Base-by-base conservation (phyloP, 1,139 yeast species). In the Lodderomyces parapsilosis region DNA sequence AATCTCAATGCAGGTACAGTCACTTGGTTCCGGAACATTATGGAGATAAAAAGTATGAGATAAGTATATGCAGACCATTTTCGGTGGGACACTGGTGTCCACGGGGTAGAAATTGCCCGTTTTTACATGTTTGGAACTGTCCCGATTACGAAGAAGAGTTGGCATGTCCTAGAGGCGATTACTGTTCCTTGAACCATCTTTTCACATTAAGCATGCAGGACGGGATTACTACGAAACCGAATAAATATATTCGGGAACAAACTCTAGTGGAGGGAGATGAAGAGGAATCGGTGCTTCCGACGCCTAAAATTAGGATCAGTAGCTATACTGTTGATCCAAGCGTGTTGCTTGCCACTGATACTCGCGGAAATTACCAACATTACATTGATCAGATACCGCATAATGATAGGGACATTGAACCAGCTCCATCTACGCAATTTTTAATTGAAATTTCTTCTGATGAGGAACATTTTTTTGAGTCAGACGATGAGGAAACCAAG, bases 121-220 rank as follows among this genome's bases (percentile, higher is more conserved):
- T 77, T 44, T 61, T 76, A 34, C 96, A 86, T 59, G 63, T 67
- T 9, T 74, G 69, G 52, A 79, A 78, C 45, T 86, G 95, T 59
- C 94, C 95, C 0, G 93, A 86, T 55, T 80, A 73, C 51, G 83
- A 79, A 49, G 81, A 79, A 48, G 66, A 68, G 17, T 86, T 86
- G 11, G 56, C 53, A 17, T 86, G 95, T 60, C 68, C 78, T 0
- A 61, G 77, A 45, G 76, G 77, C 1, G 60, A 55, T 19, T 56
- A 63, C 15, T 84, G 90, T 54, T 59, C 64, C 19, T 61, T 84
- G 37, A 58, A 57, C 35, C 90, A 83, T 57, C 62, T 66, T 20
- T 45, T 58, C 10, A 64, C 71, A n/a, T 52, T 52, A 39, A 46
- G 65, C 19, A 59, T 59, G 1, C 74, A 66, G 44, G 52, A 53